Base-by-base conservation (phyloP, 257 asterid genomes). In the Lycium ferocissimum region DNA sequence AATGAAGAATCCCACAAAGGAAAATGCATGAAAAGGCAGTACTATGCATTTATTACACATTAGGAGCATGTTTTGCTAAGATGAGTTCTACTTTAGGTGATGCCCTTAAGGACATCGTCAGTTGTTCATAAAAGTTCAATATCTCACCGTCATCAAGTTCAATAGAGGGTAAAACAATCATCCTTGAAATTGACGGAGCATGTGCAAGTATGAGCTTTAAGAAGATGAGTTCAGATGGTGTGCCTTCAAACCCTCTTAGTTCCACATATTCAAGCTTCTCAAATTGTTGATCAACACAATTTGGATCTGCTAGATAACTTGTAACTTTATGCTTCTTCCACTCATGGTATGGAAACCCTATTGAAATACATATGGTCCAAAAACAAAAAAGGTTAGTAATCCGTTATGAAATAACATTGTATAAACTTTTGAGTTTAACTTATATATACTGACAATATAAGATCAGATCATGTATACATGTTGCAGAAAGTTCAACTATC, bases 201-300 rank as follows among this genome's bases (percentile, higher is more conserved):
- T 75, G 3, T 7, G 1, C 81, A 5, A 75, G 17, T 6, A 20
- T 20, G 38, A 75, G 81, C 61, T 75, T 49, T 53, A 75, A 49
- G 43, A 75, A 75, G 10, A 7, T 75, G 14, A 76, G 22, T 53
- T 76, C 81, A 47, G 43, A 47, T 49, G 43, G 11, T 7, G 81
- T 75, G 43, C 61, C 61, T 6, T 51, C n/a, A 76, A 13, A 51
- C 11, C 6, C 38, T 51, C 9, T 51, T 75, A 75, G 7, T 75
- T 20, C 38, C 10, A 49, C 62, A 75, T 7, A 75, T 13, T 75
- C 81, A 22, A 76, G 45, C 81, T 14, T 75, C 62, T 49, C 63
- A 51, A 76, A 76, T 76, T 22, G 40, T 75, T 75, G 40, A 75
- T n/a, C n/a, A n/a, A 75, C 58, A 75, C 43, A 20, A 26, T 75